Evolutionary conservation across 2,329 filamentous ascomycete genomes (phyloP).

Genomic region (Botrytis sinoallii): DNA sequence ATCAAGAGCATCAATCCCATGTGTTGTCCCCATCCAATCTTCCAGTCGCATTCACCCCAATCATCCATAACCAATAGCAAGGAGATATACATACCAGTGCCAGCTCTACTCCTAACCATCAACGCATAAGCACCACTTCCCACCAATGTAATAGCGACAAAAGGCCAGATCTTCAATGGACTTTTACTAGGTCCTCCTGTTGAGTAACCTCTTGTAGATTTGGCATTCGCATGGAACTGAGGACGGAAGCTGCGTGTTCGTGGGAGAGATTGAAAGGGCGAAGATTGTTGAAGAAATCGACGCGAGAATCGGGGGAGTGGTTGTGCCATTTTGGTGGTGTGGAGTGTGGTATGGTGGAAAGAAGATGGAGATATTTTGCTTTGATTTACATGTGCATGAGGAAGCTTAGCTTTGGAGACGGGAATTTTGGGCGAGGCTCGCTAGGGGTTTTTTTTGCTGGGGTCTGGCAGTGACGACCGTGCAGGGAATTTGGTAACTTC

Average conservation of each 20-base stretch:
- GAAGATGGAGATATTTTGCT: background rate
- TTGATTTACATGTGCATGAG: constrained; percentile 5
- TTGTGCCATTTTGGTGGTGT: constrained; percentile 29
- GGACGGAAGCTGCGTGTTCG: constrained; percentile 26
- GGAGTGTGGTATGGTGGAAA: background rate
- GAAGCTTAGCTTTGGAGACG: constrained; percentile 1
- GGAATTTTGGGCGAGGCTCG: background rate
- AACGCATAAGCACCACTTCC: constrained; percentile 49
- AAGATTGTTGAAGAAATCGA: constrained; percentile 30
- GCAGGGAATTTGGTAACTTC: constrained; percentile 4
- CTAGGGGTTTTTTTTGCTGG: background rate
- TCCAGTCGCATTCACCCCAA: no score
- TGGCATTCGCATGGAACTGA: constrained; percentile 20
- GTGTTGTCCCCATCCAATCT: background rate
- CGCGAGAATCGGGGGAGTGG: constrained; percentile 31
- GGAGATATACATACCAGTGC: constrained; percentile 25
- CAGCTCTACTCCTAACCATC: constrained; percentile 49
- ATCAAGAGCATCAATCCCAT: background rate
- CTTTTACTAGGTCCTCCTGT: constrained; percentile 35
- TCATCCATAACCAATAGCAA: background rate
- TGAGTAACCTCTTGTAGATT: constrained; percentile 29
- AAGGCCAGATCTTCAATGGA: constrained; percentile 41
- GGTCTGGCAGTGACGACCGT: background rate
- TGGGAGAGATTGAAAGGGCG: constrained; percentile 25
- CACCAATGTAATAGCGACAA: constrained; percentile 43